Conservation (phyloP, 768 basidiomycete genomes). For the Panellus pusillus region DNA sequence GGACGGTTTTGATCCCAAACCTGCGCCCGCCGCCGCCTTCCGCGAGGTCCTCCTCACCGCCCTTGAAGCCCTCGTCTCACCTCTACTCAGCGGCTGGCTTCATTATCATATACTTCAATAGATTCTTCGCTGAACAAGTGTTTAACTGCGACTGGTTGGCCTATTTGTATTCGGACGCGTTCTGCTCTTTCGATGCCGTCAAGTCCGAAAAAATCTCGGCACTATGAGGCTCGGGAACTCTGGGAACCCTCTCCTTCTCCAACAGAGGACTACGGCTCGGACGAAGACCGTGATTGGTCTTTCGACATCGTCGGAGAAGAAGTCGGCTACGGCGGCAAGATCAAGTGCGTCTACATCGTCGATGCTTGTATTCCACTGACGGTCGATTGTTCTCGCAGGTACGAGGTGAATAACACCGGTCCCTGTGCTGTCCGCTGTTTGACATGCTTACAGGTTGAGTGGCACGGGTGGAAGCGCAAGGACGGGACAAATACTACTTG, state of each 20-base stretch:
- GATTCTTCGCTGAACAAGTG: too few species aligned
- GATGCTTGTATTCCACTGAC: too few species aligned
- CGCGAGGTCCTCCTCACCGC: too few species aligned
- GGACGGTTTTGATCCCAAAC: too few species aligned
- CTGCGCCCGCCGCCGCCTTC: too few species aligned
- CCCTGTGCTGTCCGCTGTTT: not conserved
- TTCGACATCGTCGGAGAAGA: conserved; percentile 12
- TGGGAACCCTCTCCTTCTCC: conserved; percentile 10
- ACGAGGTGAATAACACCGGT: conserved; percentile 2
- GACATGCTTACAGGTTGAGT: conserved; percentile 1
- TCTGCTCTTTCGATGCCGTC: not conserved
- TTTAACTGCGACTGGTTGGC: too few species aligned
- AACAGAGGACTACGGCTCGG: conserved; percentile 2
- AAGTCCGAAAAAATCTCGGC: not conserved
- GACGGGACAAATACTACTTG: conserved; percentile 18
- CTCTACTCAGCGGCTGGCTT: too few species aligned
- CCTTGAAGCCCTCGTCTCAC: too few species aligned
- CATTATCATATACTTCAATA: too few species aligned
- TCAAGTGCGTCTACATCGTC: conserved; percentile 2
- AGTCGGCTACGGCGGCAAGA: not conserved
- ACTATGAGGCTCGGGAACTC: not conserved
- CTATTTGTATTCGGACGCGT: too few species aligned
- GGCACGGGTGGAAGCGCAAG: conserved; percentile 7
- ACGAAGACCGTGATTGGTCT: not conserved
- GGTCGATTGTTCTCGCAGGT: not conserved